Base-by-base conservation (phyloP, 441 rosid genomes). In the Pelargonium fulgidum region DNA sequence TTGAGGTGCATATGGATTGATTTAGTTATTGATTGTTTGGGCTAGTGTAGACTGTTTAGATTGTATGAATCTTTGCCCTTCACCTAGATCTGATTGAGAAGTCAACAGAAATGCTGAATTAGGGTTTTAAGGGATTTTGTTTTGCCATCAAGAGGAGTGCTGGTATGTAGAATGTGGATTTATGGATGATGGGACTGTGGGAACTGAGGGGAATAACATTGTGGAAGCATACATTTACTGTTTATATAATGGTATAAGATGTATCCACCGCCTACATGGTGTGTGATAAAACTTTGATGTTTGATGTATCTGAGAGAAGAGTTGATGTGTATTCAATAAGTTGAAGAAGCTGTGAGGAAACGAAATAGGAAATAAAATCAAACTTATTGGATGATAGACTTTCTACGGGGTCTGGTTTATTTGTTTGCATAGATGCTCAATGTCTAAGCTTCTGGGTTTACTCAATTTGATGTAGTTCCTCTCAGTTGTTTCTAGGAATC, bases 81-180 rank as follows among this genome's bases (percentile, higher is more conserved):
- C 33, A 26, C 33, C 33, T 1, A 52, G 61, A 52, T 52, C 61
- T 52, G 61, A 52, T 52, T 52, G 22, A n/a, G 61, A 52, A n/a
- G 61, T 16, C 61, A 52, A 52, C 61, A 52, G 61, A 52, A 52
- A 52, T 52, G 61, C 22, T 52, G 61, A 52, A 14, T 52, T 52
- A 52, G 61, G 61, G 61, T 26, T 52, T 52, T 52, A 52, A 14
- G 61, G 20, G 61, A 52, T 52, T 52, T 52, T 26, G 33, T 52
- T 14, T n/a, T 2, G 59, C 14, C 14, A 14, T 14, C 20, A 52
- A 52, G 6, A 14, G 59, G 7, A n/a, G 20, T 52, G 61, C 17
- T 2, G 22, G 16, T 52, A 52, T 52, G 59, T 52, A 52, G 19
- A 52, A 14, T 52, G n/a, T 52, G 20, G 59, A 14, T 52, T 20